These are phyloP conservation scores for Coemansia pectinata DNA, from an alignment of 192 early-diverging fungal genomes.

Conservation along the genomic window DNA sequence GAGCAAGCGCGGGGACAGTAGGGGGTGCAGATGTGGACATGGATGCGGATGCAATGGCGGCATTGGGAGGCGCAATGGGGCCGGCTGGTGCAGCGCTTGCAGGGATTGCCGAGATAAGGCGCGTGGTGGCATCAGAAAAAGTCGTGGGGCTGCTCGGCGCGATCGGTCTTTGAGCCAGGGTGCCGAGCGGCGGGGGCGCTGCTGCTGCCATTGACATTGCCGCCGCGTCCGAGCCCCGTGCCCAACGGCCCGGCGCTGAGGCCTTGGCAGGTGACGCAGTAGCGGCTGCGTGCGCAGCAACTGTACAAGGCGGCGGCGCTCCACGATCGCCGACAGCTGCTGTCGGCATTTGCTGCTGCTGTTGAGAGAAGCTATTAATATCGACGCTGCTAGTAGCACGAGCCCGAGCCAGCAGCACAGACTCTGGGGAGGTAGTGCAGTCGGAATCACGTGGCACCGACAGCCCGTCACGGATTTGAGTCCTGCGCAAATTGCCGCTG, in stretches of 20 bases:
- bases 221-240: not conserved
- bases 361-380: not conserved
- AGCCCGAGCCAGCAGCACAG: not conserved
- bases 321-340: not conserved
- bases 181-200: not conserved
- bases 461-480: conserved; percentile 2
- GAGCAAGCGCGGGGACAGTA: not conserved
- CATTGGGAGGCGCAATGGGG: not conserved
- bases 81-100: not conserved
- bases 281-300: not conserved
- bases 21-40: not conserved
- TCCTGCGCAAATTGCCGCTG: conserved; percentile 19
- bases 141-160: not conserved
- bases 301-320: not conserved
- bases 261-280: not conserved
- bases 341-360: not conserved
- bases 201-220: not conserved
- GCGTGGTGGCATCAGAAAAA: not conserved
- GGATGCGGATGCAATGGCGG: conserved; percentile 1
- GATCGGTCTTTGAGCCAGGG: not conserved
- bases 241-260: not conserved
- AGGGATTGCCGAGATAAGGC: not conserved
- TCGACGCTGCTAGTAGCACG: not conserved
- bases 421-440: not conserved
- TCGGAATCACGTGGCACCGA: not conserved